Conservation (phyloP, 2,329 filamentous ascomycete genomes). For the Clarireedia paspali region DNA sequence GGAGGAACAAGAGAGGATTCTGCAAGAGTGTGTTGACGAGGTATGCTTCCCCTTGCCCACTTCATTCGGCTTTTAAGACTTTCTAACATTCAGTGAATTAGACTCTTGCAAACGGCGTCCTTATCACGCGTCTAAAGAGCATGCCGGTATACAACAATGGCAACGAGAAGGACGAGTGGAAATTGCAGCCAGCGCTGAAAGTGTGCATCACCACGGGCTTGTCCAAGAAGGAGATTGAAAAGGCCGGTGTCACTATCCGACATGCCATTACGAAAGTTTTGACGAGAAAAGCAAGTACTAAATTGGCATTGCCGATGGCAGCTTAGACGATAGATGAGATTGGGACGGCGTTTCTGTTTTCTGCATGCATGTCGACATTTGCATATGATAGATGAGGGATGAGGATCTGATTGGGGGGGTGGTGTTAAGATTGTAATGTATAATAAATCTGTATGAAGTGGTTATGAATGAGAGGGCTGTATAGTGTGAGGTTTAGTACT, state of each 20-base stretch:
- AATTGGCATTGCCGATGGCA: slow-evolving; percentile 32
- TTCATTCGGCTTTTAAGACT: too few relatives aligned
- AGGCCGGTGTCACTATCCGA: slow-evolving; percentile 77
- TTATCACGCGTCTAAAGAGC: slow-evolving; percentile 80
- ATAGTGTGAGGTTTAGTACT: background rate
- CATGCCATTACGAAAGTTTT: slow-evolving; percentile 94
- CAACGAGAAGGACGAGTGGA: slow-evolving; percentile 62
- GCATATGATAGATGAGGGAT: background rate
- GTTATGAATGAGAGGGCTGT: background rate
- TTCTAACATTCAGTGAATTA: slow-evolving; percentile 31
- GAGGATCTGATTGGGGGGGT: background rate
- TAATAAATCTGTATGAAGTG: background rate
- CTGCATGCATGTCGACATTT: background rate
- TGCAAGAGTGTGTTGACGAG: slow-evolving; percentile 95
- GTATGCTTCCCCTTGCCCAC: slow-evolving; percentile 40
- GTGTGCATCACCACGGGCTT: slow-evolving; percentile 83
- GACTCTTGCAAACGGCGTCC: slow-evolving; percentile 78
- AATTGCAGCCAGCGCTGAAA: slow-evolving; percentile 75
- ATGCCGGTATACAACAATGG: slow-evolving; percentile 58
- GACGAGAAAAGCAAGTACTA: slow-evolving; percentile 50
- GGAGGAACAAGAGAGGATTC: slow-evolving; percentile 73
- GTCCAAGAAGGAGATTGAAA: slow-evolving; percentile 91
- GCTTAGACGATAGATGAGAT: slow-evolving; percentile 18
- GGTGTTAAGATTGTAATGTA: background rate
- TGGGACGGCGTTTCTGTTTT: background rate